Evolutionary conservation across 306 rosid species (phyloP).

Genomic region (Quillaja saponaria): DNA sequence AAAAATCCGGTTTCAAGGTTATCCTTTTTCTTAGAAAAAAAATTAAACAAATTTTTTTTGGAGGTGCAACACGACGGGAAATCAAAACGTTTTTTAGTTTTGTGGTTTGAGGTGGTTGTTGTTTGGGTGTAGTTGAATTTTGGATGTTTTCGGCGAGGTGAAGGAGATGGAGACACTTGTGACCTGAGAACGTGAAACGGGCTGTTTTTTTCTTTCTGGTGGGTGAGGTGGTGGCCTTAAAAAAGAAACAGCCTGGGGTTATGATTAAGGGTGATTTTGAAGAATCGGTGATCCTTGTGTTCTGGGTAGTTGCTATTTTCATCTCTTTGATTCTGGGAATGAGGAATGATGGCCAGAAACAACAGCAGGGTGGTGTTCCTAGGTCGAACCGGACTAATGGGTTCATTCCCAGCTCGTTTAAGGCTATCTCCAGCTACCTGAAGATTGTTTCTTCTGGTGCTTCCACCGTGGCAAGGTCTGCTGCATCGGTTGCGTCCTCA

Average conservation of each 20-base stretch:
- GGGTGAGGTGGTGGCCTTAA: slow-evolving; percentile 31
- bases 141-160: slow-evolving; percentile 45
- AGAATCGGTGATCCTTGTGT: slow-evolving; percentile 48
- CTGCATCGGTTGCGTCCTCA: slow-evolving; percentile 89
- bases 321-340: slow-evolving; percentile 67
- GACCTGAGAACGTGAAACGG: slow-evolving; percentile 28
- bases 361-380: slow-evolving; percentile 59
- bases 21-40: slow-evolving; percentile 24
- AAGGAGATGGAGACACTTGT: slow-evolving; percentile 54
- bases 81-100: slow-evolving; percentile 27
- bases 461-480: slow-evolving; percentile 90
- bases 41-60: slow-evolving; percentile 1
- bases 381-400: slow-evolving; percentile 59
- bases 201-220: slow-evolving; percentile 46
- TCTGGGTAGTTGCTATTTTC: slow-evolving; percentile 49
- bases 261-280: slow-evolving; percentile 61
- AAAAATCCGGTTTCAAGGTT: slow-evolving; percentile 26
- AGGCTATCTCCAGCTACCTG: slow-evolving; percentile 81
- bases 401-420: slow-evolving; percentile 77
- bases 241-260: slow-evolving; percentile 56
- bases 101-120: slow-evolving; percentile 26
- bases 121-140: slow-evolving; percentile 40
- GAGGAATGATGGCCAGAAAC: slow-evolving; percentile 83
- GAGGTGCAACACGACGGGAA: slow-evolving; percentile 31
- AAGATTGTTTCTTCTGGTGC: slow-evolving; percentile 91